Evolutionary conservation across 1,284 basidiomycete genomes (phyloP).

Genomic region (Ganoderma lucidum): DNA sequence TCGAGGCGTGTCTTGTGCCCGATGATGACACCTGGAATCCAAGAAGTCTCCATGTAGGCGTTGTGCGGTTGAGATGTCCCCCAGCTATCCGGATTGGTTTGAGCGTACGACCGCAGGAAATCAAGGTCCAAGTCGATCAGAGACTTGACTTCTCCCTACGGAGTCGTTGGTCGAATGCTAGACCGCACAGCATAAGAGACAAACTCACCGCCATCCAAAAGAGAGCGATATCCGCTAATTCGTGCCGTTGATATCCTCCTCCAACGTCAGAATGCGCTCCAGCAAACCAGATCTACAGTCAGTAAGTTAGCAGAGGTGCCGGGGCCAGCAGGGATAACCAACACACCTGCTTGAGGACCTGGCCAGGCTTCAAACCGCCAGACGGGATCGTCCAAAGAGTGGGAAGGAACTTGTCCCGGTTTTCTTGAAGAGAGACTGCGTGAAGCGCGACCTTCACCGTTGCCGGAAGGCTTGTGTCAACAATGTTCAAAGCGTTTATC

Average conservation of each 20-base stretch:
- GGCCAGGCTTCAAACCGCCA: background rate
- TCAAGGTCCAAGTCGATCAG: background rate
- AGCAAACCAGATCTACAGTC: background rate
- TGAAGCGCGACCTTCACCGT: constrained; percentile 1
- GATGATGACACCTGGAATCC: background rate
- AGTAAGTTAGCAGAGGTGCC: background rate
- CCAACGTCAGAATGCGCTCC: background rate
- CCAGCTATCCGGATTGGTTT: background rate
- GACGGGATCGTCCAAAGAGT: background rate
- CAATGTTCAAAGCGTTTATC: background rate
- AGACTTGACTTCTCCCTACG: background rate
- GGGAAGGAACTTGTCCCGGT: background rate
- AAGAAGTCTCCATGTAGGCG: background rate
- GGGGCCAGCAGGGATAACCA: background rate
- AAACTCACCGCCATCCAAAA: background rate
- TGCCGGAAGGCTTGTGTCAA: background rate
- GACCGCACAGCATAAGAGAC: background rate
- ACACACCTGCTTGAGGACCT: background rate
- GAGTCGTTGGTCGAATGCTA: background rate
- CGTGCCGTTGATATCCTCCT: background rate
- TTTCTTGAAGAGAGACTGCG: background rate
- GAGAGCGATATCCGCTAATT: background rate
- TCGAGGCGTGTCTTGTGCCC: background rate
- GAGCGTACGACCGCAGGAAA: background rate
- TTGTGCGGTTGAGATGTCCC: background rate